Conservation (phyloP, 2,329 filamentous ascomycete species). For the Epicoccum sorghinum region DNA sequence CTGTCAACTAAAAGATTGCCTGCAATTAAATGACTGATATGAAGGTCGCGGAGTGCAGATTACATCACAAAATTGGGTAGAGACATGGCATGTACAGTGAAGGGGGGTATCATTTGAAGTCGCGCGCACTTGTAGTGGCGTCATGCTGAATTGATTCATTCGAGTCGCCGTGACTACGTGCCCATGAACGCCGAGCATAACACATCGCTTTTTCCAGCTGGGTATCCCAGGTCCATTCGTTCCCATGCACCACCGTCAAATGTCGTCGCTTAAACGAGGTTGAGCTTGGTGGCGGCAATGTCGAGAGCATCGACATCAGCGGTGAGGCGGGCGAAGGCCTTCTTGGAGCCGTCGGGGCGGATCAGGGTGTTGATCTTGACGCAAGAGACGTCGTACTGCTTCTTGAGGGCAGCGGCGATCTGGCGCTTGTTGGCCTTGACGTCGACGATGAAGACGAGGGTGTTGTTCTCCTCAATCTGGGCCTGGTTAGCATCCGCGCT, state of each 20-base stretch:
- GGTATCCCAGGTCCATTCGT: constrained; percentile 41
- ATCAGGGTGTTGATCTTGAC: constrained; percentile 99
- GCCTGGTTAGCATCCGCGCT: not conserved
- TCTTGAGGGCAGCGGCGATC: constrained; percentile 98
- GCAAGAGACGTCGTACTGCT: constrained; percentile 97
- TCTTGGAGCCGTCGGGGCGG: constrained; percentile 97
- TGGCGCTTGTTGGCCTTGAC: constrained; percentile 96
- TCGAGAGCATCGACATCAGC: constrained; percentile 97
- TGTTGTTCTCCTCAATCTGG: constrained; percentile 99
- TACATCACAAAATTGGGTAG: not conserved
- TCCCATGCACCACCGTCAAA: constrained; percentile 26
- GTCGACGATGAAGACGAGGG: constrained; percentile 95
- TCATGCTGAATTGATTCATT: constrained; percentile 46
- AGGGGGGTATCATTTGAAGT: constrained; percentile 21
- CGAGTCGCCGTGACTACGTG: constrained; percentile 46
- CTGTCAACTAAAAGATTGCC: too few relatives aligned
- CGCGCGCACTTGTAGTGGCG: constrained; percentile 27
- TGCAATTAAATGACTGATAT: too few relatives aligned
- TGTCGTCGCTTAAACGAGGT: constrained; percentile 77
- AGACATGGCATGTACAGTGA: constrained; percentile 5
- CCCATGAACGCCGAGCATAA: constrained; percentile 46
- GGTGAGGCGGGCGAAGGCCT: constrained; percentile 96
- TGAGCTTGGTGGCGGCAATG: constrained; percentile 98
- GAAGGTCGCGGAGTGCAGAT: not conserved
- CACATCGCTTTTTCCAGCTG: constrained; percentile 45